Percentiles rank a stretch among this genome's conserved stretches.
Conservation (phyloP, 495 filamentous ascomycete species). For the Diplogelasinospora grovesii region DNA sequence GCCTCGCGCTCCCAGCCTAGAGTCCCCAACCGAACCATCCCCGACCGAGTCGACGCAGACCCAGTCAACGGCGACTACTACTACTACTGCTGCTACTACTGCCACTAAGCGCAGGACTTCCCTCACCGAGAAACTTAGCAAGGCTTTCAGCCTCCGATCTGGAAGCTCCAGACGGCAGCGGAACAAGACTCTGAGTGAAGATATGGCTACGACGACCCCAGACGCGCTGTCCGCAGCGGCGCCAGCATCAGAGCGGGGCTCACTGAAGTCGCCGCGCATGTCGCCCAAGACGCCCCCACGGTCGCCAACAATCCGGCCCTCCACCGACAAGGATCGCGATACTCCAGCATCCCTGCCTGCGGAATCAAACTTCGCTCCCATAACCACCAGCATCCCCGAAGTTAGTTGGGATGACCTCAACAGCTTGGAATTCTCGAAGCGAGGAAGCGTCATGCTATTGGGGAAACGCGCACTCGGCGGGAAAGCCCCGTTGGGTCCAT, state of each 20-base stretch:
- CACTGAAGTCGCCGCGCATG: conserved; percentile 15
- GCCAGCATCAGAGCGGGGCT: conserved; percentile 14
- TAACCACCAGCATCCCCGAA: conserved; percentile 46
- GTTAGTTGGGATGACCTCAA: conserved; percentile 45
- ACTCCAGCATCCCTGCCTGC: conserved; percentile 11
- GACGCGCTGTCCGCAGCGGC: conserved; percentile 11
- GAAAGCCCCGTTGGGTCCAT: conserved; percentile 20
- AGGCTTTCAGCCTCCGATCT: conserved; percentile 33
- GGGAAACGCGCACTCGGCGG: too few species aligned
- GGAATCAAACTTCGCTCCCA: conserved; percentile 30
- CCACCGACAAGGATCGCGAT: conserved; percentile 17
- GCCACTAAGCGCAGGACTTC: conserved; percentile 13
- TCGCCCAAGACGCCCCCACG: conserved; percentile 20
- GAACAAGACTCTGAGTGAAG: conserved; percentile 28
- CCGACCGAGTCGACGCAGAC: conserved; percentile 6
- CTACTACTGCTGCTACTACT: too few species aligned
- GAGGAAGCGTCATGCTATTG: conserved; percentile 63
- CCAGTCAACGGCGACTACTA: too few species aligned
- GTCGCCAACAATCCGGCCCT: conserved; percentile 14
- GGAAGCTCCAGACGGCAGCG: conserved; percentile 20
- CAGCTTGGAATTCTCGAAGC: conserved; percentile 48
- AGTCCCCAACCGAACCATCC: conserved; percentile 5
- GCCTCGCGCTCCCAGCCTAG: conserved; percentile 1
- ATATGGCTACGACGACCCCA: conserved; percentile 16
- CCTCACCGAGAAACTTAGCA: conserved; percentile 22